Conservation (phyloP, 768 basidiomycete genomes). For the Gautieria morchelliformis region DNA sequence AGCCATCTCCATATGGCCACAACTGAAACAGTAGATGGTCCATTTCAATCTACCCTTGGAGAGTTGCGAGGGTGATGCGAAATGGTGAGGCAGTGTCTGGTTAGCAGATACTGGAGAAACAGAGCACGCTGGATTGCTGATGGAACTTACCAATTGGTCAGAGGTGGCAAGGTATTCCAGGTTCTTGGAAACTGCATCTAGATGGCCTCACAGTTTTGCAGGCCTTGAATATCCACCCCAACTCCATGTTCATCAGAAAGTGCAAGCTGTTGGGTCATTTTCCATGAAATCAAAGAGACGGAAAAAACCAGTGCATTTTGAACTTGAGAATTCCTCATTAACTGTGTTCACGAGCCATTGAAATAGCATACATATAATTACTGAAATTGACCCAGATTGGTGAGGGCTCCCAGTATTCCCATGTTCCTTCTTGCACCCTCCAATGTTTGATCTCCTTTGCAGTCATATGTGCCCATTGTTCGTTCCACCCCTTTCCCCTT, state of each 20-base stretch:
- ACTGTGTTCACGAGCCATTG: slow-evolving; percentile 5
- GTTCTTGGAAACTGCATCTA: slow-evolving; percentile 2
- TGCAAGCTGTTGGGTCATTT: slow-evolving; percentile 89
- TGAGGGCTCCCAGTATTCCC: slow-evolving; percentile 20
- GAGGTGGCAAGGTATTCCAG: slow-evolving; percentile 61
- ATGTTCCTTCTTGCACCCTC: slow-evolving; percentile 1
- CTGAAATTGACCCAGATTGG: slow-evolving; percentile 96
- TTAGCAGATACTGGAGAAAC: slow-evolving; percentile 90
- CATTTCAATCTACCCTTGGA: slow-evolving; percentile 74
- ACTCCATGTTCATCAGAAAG: slow-evolving; percentile 86
- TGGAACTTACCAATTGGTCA: slow-evolving; percentile 84
- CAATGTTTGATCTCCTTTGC: slow-evolving; percentile 1
- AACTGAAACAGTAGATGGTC: slow-evolving; percentile 90
- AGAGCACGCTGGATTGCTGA: slow-evolving; percentile 87
- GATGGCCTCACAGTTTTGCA: slow-evolving; percentile 20
- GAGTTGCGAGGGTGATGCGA: slow-evolving; percentile 86
- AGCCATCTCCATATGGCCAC: slow-evolving; percentile 89
- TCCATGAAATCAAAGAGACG: slow-evolving; percentile 94
- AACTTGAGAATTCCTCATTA: not conserved
- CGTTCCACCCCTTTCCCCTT: too few relatives aligned
- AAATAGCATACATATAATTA: slow-evolving; percentile 77
- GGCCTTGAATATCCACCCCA: slow-evolving; percentile 87
- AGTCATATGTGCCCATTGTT: too few relatives aligned
- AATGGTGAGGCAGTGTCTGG: slow-evolving; percentile 80
- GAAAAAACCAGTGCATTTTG: slow-evolving; percentile 79